Percentiles rank a stretch among this genome's conserved stretches.
Evolutionary conservation across 2,329 filamentous ascomycete species (phyloP).

Genomic region (Hypoxylon sp.): DNA sequence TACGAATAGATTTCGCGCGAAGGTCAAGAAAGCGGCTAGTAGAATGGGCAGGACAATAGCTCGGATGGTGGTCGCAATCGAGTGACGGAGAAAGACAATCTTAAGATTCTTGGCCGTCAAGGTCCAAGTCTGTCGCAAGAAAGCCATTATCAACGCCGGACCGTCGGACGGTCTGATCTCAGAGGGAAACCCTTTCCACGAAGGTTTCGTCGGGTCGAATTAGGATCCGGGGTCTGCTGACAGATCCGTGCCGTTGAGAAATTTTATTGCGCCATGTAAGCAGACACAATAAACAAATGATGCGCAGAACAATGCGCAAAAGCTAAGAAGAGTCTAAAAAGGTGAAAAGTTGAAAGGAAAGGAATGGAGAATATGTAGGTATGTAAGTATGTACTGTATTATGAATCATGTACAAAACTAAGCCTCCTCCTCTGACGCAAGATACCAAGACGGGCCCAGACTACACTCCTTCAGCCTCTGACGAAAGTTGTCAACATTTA

Average conservation of each 20-base stretch:
- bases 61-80: slow-evolving; percentile 60
- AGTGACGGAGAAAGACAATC: slow-evolving; percentile 64
- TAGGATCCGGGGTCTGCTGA: slow-evolving; percentile 20
- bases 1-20: slow-evolving; percentile 84
- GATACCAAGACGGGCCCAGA: slow-evolving; percentile 2
- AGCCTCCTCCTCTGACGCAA: slow-evolving; percentile 17
- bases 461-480: slow-evolving; percentile 12
- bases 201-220: slow-evolving; percentile 8
- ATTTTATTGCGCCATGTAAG: slow-evolving; percentile 29
- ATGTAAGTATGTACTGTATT: too few species aligned
- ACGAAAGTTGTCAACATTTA: background rate
- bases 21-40: slow-evolving; percentile 68
- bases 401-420: slow-evolving; percentile 16
- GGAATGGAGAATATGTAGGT: slow-evolving; percentile 7
- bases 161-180: slow-evolving; percentile 9
- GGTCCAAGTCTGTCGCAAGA: slow-evolving; percentile 67
- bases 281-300: slow-evolving; percentile 1
- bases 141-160: slow-evolving; percentile 52
- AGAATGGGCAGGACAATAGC: slow-evolving; percentile 67
- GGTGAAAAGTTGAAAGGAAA: slow-evolving; percentile 5
- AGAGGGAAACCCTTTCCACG: slow-evolving; percentile 8
- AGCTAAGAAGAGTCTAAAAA: slow-evolving; percentile 1
- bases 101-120: slow-evolving; percentile 69
- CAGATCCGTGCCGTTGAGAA: slow-evolving; percentile 20
- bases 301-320: background rate